Evolutionary conservation across 306 rosid genomes (phyloP).

Genomic region (Glycine latifolia): DNA sequence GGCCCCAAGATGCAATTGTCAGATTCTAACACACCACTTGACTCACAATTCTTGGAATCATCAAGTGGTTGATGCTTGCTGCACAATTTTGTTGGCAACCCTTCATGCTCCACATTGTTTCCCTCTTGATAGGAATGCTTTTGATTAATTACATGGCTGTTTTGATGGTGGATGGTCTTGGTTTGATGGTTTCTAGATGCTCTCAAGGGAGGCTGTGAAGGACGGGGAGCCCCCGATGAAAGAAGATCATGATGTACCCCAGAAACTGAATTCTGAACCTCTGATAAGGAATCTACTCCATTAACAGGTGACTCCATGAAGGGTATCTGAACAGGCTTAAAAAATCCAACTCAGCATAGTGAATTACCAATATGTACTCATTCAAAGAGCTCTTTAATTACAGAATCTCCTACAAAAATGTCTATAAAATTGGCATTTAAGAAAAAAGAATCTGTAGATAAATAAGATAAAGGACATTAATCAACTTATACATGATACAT

Average conservation of each 20-base stretch:
- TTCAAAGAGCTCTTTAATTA: constrained; percentile 44
- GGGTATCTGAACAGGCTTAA: constrained; percentile 42
- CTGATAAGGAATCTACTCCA: constrained; percentile 61
- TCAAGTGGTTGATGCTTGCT: constrained; percentile 43
- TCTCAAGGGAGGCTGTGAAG: constrained; percentile 65
- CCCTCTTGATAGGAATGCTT: constrained; percentile 51
- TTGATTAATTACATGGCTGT: constrained; percentile 57
- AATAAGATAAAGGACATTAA: constrained; percentile 48
- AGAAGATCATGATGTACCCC: constrained; percentile 53
- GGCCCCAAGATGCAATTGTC: constrained; percentile 50
- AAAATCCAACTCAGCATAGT: constrained; percentile 43
- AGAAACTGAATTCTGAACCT: constrained; percentile 65
- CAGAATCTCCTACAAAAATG: constrained; percentile 45
- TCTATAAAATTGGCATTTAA: constrained; percentile 4
- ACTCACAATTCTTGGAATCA: constrained; percentile 44
- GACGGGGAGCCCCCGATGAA: constrained; percentile 59
- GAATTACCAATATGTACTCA: constrained; percentile 34
- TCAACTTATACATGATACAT: constrained; percentile 27
- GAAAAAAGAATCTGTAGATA: constrained; percentile 12
- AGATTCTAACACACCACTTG: constrained; percentile 58
- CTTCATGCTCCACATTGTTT: constrained; percentile 51
- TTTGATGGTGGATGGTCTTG: constrained; percentile 54
- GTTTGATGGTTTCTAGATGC: constrained; percentile 55
- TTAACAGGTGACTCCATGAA: constrained; percentile 68
- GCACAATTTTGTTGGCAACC: constrained; percentile 46